Conservation (phyloP, 768 basidiomycete genomes). For the Fistulinella prunicolor region DNA sequence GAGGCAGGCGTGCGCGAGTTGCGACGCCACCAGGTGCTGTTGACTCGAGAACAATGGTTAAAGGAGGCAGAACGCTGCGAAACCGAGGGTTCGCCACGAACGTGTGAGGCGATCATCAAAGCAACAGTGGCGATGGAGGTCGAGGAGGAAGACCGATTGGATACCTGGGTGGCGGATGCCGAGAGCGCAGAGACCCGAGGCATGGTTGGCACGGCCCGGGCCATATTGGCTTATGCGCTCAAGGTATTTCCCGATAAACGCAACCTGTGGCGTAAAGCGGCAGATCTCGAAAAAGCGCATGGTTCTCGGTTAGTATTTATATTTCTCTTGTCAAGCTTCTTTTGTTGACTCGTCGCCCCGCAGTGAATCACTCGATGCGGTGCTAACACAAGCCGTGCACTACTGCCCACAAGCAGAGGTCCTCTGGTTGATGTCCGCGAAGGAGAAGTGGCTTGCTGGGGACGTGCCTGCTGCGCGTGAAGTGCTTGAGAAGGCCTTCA, state of each 20-base stretch:
- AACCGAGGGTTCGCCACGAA: constrained; percentile 75
- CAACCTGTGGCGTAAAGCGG: constrained; percentile 86
- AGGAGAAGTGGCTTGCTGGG: constrained; percentile 91
- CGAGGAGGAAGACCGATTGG: constrained; percentile 90
- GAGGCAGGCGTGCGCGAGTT: constrained; percentile 78
- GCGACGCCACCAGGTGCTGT: constrained; percentile 77
- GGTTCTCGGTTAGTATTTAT: constrained; percentile 62
- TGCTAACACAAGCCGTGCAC: constrained; percentile 79
- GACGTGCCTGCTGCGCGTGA: constrained; percentile 90
- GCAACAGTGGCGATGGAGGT: constrained; percentile 91
- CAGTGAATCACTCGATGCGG: constrained; percentile 77
- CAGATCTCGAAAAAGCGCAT: constrained; percentile 89
- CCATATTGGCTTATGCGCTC: constrained; percentile 87
- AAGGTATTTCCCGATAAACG: constrained; percentile 86
- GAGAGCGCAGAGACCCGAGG: constrained; percentile 75
- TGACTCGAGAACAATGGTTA: constrained; percentile 91
- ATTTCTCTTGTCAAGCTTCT: not conserved
- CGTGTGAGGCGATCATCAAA: constrained; percentile 93
- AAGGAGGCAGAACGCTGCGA: constrained; percentile 95
- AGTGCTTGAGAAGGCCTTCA: constrained; percentile 86
- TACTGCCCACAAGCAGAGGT: constrained; percentile 96
- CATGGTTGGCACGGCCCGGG: constrained; percentile 78
- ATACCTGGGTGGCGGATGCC: constrained; percentile 90
- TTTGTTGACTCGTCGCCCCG: constrained; percentile 4
- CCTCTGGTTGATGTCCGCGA: constrained; percentile 96